Percentiles rank a stretch among this genome's conserved stretches.
These are phyloP conservation scores for Cryptococcus neoformans DNA, from an alignment of 1,284 basidiomycete species.

Conservation along the genomic window DNA sequence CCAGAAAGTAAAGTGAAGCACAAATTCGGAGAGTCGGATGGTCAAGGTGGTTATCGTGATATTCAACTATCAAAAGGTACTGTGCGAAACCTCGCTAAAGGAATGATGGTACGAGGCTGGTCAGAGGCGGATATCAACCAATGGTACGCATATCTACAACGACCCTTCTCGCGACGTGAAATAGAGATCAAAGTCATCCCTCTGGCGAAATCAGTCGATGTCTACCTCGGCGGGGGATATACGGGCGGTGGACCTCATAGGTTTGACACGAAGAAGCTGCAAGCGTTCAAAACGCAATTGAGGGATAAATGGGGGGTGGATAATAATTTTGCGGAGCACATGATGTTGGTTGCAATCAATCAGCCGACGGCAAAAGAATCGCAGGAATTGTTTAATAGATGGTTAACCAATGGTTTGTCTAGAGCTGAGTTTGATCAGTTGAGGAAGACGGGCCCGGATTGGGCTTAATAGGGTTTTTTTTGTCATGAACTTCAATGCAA, in stretches of 20 bases:
- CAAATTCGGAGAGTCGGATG: slow-evolving; percentile 5
- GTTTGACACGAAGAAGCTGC: slow-evolving; percentile 1
- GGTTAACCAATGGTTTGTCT: slow-evolving; percentile 3
- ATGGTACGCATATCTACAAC: slow-evolving; percentile 2
- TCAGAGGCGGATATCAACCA: not conserved
- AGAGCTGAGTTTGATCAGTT: slow-evolving; percentile 5
- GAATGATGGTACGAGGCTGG: not conserved
- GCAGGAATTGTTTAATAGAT: slow-evolving; percentile 1
- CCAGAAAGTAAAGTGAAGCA: not conserved
- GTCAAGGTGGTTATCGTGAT: slow-evolving; percentile 7
- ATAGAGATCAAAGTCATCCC: slow-evolving; percentile 9
- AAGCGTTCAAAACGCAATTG: not conserved
- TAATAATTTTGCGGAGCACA: slow-evolving; percentile 5
- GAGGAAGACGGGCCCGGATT: slow-evolving; percentile 2
- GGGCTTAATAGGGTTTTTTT: slow-evolving; percentile 1
- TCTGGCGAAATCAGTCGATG: slow-evolving; percentile 4
- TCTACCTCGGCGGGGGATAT: slow-evolving; percentile 7
- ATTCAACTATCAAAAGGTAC: slow-evolving; percentile 3
- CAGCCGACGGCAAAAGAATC: not conserved
- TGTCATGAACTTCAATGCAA: no score
- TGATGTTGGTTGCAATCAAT: slow-evolving; percentile 9
- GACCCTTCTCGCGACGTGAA: slow-evolving; percentile 6
- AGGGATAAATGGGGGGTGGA: not conserved
- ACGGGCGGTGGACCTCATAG: slow-evolving; percentile 7
- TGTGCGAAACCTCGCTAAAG: not conserved